Conservation (phyloP, 2,329 filamentous ascomycete species). For the Exophiala sideris region DNA sequence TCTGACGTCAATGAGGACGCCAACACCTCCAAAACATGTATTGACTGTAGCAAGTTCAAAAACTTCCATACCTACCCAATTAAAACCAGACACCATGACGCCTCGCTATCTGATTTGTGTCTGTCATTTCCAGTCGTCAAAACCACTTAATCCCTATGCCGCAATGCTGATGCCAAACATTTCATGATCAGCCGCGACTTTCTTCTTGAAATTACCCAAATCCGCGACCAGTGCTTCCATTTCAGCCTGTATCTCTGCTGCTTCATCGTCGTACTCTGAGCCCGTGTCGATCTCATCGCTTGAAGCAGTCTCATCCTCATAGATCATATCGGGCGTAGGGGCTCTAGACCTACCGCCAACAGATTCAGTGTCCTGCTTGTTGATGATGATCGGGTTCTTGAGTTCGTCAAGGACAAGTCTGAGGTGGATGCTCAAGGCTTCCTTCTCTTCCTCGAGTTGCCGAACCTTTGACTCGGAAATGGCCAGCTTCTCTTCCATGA, state of each 20-base stretch:
- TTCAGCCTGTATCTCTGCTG: constrained; percentile 70
- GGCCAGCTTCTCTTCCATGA: constrained; percentile 43
- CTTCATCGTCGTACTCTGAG: constrained; percentile 57
- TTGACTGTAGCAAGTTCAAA: no score
- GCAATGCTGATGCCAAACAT: constrained; percentile 23
- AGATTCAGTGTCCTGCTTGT: constrained; percentile 29
- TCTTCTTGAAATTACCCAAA: constrained; percentile 73
- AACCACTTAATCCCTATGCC: constrained; percentile 4
- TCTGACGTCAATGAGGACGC: no score
- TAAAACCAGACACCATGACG: constrained; percentile 2
- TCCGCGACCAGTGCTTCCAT: constrained; percentile 83
- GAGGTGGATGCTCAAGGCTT: constrained; percentile 80
- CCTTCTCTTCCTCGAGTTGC: constrained; percentile 54
- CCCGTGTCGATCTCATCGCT: constrained; percentile 40
- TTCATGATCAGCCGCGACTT: constrained; percentile 71
- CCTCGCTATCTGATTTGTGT: constrained; percentile 6
- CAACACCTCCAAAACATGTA: no score
- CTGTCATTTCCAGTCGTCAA: constrained; percentile 1
- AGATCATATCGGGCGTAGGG: constrained; percentile 24
- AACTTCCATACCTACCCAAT: no score
- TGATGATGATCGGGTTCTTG: constrained; percentile 80
- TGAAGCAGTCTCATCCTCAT: constrained; percentile 39
- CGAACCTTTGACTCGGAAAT: constrained; percentile 64
- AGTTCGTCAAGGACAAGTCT: constrained; percentile 80
- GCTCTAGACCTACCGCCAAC: constrained; percentile 18